phyloP scores from a whole-genome alignment of 352 stramenopile species.

The Phytophthora sansomeana region DNA sequence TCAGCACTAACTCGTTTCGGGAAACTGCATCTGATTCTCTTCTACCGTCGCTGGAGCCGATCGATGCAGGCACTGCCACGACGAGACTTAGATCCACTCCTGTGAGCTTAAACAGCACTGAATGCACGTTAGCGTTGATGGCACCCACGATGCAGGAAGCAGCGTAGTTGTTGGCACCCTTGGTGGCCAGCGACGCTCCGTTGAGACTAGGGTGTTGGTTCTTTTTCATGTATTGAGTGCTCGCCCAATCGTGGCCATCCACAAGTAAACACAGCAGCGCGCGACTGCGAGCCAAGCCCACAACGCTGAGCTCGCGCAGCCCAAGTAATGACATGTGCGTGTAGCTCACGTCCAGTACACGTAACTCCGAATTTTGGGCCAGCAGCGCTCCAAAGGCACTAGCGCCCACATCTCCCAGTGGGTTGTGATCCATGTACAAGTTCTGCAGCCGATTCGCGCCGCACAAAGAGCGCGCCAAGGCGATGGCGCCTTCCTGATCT shows the following conservation, averaged over 20 bases:
- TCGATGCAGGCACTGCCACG: constrained; percentile 34
- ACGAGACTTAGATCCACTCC: constrained; percentile 74
- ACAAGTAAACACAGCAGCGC: constrained; percentile 77
- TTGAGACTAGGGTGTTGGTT: constrained; percentile 57
- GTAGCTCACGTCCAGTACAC: constrained; percentile 85
- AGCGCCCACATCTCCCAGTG: constrained; percentile 76
- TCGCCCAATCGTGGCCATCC: constrained; percentile 86
- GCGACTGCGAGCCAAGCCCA: constrained; percentile 65
- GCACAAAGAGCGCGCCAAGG: constrained; percentile 74
- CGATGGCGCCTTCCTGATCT: constrained; percentile 69
- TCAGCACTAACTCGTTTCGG: constrained; percentile 67
- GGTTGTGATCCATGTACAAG: constrained; percentile 88
- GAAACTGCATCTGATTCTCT: constrained; percentile 54
- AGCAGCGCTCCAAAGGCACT: constrained; percentile 74
- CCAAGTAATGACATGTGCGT: constrained; percentile 82
- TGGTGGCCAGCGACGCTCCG: constrained; percentile 66
- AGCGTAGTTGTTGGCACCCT: constrained; percentile 76
- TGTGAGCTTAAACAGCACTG: constrained; percentile 80
- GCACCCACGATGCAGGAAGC: constrained; percentile 78
- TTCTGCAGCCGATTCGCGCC: constrained; percentile 67
- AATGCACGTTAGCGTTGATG: constrained; percentile 72
- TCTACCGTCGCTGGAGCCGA: constrained; percentile 19
- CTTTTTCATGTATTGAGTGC: constrained; percentile 88
- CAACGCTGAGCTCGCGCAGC: constrained; percentile 70
- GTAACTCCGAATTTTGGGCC: constrained; percentile 73